These are phyloP conservation scores for Aurinia saxatilis DNA, from an alignment of 345 rosid genomes.

Conservation along the genomic window DNA sequence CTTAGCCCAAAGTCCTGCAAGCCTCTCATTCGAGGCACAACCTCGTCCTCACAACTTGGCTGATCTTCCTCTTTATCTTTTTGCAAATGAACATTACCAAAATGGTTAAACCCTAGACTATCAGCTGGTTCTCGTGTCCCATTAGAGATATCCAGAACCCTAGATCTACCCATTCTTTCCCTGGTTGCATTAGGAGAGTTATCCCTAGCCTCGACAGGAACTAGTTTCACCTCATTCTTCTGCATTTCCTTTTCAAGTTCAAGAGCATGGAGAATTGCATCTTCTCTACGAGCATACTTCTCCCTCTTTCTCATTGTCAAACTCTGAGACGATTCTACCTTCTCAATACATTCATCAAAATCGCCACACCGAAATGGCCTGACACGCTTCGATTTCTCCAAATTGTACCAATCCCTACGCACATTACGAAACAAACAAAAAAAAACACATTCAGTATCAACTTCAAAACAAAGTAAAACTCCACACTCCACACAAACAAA, in stretches of 20 bases:
- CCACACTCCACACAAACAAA: neutral
- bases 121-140: constrained; percentile 30
- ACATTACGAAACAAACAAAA: neutral
- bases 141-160: constrained; percentile 34
- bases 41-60: constrained; percentile 45
- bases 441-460: neutral
- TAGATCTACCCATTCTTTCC: constrained; percentile 37
- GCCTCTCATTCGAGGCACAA: constrained; percentile 74
- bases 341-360: constrained; percentile 88
- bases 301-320: constrained; percentile 85
- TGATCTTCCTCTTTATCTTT: constrained; percentile 37
- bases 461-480: neutral
- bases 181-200: constrained; percentile 34
- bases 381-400: constrained; percentile 97
- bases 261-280: constrained; percentile 97
- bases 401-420: constrained; percentile 93
- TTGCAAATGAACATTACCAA: constrained; percentile 18
- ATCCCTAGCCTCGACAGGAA: too few relatives aligned
- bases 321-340: constrained; percentile 74
- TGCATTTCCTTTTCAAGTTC: constrained; percentile 77
- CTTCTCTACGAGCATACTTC: constrained; percentile 99
- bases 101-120: constrained; percentile 3
- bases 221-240: constrained; percentile 49
- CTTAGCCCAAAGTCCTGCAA: constrained; percentile 76
- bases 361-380: constrained; percentile 97